Percentiles rank a stretch among this genome's conserved stretches.
These are phyloP conservation scores for Termitomyces sp. DNA, from an alignment of 1,284 basidiomycete species.

Conservation along the genomic window DNA sequence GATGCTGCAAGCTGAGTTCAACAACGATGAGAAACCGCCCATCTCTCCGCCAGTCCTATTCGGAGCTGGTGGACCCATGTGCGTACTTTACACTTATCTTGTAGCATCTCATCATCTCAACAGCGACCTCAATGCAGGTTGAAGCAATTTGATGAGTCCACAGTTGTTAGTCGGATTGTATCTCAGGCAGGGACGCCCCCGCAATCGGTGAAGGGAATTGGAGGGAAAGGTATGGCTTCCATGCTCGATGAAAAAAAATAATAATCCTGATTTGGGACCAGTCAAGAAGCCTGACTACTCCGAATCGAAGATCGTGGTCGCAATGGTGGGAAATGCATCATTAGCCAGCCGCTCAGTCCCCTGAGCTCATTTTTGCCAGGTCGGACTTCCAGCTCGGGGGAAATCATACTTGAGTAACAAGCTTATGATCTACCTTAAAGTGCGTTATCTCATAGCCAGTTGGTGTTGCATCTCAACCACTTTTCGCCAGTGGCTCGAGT, in stretches of 20 bases:
- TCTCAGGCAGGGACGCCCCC: slow-evolving; percentile 73
- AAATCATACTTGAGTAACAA: slow-evolving; percentile 45
- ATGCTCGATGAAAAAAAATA: neutral
- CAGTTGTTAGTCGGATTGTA: slow-evolving; percentile 56
- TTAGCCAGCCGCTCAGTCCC: slow-evolving; percentile 3
- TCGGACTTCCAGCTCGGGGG: slow-evolving; percentile 36
- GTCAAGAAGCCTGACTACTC: slow-evolving; percentile 97
- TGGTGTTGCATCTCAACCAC: neutral
- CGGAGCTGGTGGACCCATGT: slow-evolving; percentile 44
- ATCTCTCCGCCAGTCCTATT: slow-evolving; percentile 40
- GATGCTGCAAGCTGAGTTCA: slow-evolving; percentile 27
- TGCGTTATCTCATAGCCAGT: slow-evolving; percentile 11
- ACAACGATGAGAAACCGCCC: slow-evolving; percentile 25
- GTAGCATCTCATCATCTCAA: neutral
- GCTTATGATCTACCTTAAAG: slow-evolving; percentile 41
- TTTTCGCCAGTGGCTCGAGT: slow-evolving; percentile 86
- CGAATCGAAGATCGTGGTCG: slow-evolving; percentile 96
- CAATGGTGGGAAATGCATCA: slow-evolving; percentile 65
- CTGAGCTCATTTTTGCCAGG: slow-evolving; percentile 15
- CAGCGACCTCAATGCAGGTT: slow-evolving; percentile 42
- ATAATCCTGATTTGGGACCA: slow-evolving; percentile 23
- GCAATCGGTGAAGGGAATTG: slow-evolving; percentile 74
- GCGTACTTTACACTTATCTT: slow-evolving; percentile 10
- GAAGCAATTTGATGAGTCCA: slow-evolving; percentile 75
- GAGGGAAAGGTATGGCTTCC: slow-evolving; percentile 59